Base-by-base conservation (phyloP, 108 stramenopile species). In the Skeletonema menzelii region DNA sequence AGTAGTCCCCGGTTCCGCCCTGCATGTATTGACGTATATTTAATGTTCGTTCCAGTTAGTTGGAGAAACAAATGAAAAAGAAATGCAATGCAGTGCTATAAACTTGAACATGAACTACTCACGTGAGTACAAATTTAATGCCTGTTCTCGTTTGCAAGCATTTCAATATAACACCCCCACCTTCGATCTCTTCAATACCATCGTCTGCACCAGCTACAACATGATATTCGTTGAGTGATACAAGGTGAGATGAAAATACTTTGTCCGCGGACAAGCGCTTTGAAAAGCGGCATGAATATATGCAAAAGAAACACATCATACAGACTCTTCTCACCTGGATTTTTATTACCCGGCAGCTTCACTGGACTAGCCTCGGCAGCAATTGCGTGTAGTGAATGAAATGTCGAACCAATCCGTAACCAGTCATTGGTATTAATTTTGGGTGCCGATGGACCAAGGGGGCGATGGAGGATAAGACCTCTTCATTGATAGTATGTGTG, bases 91-190 rank as follows among this genome's bases (percentile, higher is more conserved):
- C n/a, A n/a, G n/a, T n/a, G n/a, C n/a, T n/a, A n/a, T 0, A 40
- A 0, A 37, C 11, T 37, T 37, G 11, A 37, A 8, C 34, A 35
- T 30, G 30, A 11, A 37, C 11, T 12, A 86, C 88, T 86, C 70
- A 88, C 83, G 93, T 95, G n/a, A 95, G 67, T 24, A 92, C 93
- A 76, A 95, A 95, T 73, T 95, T 95, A 63, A 95, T 75, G 40
- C 93, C 93, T 19, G 93, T 95, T 66, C 91, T 61, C 8, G 93
- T 95, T 80, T 92, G 91, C 11, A 95, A 85, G 49, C 90, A 83
- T 20, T 80, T 65, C 20, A 95, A 77, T 10, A 86, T 63, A 73
- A 95, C 76, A 26, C 92, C 90, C 14, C 71, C 78, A 14, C 88
- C 88, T 62, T 88, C 75, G 65, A 95, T 95, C 67, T 88, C 80